Conservation (phyloP, 345 rosid genomes). For the Noccaea bulbosa region DNA sequence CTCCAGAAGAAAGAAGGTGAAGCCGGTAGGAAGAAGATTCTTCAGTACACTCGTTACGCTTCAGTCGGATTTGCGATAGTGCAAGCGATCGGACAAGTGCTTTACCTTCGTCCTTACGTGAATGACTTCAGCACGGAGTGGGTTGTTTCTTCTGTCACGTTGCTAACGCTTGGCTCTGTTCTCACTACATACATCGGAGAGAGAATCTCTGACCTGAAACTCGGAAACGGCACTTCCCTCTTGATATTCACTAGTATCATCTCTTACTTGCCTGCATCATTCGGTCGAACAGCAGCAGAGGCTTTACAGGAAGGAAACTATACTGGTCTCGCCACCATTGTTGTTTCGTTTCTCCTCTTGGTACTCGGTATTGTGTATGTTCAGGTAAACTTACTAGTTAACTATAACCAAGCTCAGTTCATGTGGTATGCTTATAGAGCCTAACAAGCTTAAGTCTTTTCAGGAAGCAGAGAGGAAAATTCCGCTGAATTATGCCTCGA, state of each 20-base stretch:
- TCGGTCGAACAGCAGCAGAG: conserved; percentile 83
- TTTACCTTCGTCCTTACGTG: conserved; percentile 89
- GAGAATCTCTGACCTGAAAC: conserved; percentile 87
- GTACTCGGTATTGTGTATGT: conserved; percentile 95
- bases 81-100: conserved; percentile 93
- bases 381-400: conserved; percentile 65
- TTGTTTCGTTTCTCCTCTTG: conserved; percentile 73
- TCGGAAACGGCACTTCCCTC: conserved; percentile 96
- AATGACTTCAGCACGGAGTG: conserved; percentile 85
- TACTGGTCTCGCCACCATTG: conserved; percentile 68
- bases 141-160: conserved; percentile 80
- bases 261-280: conserved; percentile 96
- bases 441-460: conserved; percentile 47
- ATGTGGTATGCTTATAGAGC: conserved; percentile 29
- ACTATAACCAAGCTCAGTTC: conserved; percentile 15
- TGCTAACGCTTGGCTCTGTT: conserved; percentile 87
- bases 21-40: conserved; percentile 95
- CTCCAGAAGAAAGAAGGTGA: conserved; percentile 99
- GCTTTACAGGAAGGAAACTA: conserved; percentile 93
- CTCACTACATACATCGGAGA: conserved; percentile 89
- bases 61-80: conserved; percentile 94
- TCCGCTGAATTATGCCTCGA: conserved; percentile 94
- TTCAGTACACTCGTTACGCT: conserved; percentile 90
- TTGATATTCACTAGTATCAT: conserved; percentile 93
- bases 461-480: conserved; percentile 99